These are phyloP conservation scores for Westerdykella aurantiaca DNA, from an alignment of 2,329 filamentous ascomycete species.

Conservation along the genomic window DNA sequence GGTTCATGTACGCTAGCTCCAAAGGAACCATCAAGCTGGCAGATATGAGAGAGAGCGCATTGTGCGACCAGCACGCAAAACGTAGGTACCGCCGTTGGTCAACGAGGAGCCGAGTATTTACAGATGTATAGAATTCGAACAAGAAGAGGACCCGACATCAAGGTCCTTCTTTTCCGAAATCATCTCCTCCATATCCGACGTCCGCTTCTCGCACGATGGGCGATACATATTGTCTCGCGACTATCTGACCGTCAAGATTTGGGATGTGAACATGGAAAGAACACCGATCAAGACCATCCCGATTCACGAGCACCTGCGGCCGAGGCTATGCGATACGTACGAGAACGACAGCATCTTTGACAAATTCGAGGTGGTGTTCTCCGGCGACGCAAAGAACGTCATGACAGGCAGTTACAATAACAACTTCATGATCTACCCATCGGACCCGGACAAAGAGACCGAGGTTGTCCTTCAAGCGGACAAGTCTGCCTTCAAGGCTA, in stretches of 20 bases:
- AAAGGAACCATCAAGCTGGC: constrained; percentile 99
- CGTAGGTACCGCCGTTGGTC: constrained; percentile 54
- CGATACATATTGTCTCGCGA: constrained; percentile 96
- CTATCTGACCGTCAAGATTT: constrained; percentile 98
- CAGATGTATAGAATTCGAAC: constrained; percentile 73
- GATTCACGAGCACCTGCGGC: constrained; percentile 93
- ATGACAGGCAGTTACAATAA: constrained; percentile 99
- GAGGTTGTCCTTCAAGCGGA: constrained; percentile 97
- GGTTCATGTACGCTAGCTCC: constrained; percentile 99
- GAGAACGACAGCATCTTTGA: constrained; percentile 99
- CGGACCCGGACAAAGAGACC: constrained; percentile 90
- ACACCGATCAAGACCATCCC: constrained; percentile 98
- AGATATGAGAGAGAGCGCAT: constrained; percentile 93
- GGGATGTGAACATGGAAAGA: constrained; percentile 99
- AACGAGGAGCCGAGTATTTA: constrained; percentile 8
- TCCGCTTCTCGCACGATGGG: constrained; percentile 93
- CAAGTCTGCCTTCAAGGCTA: constrained; percentile 98
- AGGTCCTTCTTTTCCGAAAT: constrained; percentile 99
- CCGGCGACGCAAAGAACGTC: constrained; percentile 94
- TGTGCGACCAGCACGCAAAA: constrained; percentile 95
- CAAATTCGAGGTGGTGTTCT: constrained; percentile 99
- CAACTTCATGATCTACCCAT: constrained; percentile 99
- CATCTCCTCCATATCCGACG: constrained; percentile 97
- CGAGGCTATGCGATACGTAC: constrained; percentile 93
- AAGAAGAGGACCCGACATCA: constrained; percentile 96